Evolutionary conservation across 1,139 yeast genomes (phyloP).

Genomic region (Saccharomyces hybrid): DNA sequence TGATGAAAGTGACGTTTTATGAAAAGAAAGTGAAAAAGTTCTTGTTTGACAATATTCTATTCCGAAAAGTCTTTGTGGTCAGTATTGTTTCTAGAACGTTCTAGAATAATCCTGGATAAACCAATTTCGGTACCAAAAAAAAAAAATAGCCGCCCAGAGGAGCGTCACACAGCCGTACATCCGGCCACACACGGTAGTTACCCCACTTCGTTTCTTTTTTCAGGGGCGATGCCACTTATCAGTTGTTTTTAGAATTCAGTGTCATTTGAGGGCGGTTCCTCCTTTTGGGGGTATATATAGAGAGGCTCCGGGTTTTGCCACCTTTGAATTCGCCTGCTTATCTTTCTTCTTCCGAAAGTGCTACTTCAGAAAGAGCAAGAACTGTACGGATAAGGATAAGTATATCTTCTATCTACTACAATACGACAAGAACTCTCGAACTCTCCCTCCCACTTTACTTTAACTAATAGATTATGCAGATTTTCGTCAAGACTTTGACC

Average conservation of each 20-base stretch:
- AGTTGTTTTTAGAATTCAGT: background rate
- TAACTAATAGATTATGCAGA: constrained; percentile 40
- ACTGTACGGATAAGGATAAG: background rate
- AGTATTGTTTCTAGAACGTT: background rate
- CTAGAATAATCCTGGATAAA: background rate
- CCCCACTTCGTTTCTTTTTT: constrained; percentile 2
- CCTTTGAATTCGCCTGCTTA: background rate
- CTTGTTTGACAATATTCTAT: too few relatives aligned
- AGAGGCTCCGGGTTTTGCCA: background rate
- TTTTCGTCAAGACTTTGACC: constrained; percentile 50
- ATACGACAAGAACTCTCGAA: background rate
- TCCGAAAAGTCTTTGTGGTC: background rate
- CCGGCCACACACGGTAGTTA: background rate
- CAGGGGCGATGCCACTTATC: background rate
- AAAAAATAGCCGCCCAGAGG: background rate
- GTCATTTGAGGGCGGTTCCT: background rate
- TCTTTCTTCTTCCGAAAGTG: background rate
- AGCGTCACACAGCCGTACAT: background rate
- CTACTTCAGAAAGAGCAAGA: background rate
- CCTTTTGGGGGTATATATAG: background rate
- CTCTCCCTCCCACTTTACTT: background rate
- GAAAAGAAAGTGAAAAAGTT: background rate
- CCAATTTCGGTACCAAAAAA: background rate
- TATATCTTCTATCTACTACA: background rate
- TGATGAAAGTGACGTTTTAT: background rate